phyloP scores from a whole-genome alignment of 768 basidiomycete genomes.

The Suillus discolor region DNA sequence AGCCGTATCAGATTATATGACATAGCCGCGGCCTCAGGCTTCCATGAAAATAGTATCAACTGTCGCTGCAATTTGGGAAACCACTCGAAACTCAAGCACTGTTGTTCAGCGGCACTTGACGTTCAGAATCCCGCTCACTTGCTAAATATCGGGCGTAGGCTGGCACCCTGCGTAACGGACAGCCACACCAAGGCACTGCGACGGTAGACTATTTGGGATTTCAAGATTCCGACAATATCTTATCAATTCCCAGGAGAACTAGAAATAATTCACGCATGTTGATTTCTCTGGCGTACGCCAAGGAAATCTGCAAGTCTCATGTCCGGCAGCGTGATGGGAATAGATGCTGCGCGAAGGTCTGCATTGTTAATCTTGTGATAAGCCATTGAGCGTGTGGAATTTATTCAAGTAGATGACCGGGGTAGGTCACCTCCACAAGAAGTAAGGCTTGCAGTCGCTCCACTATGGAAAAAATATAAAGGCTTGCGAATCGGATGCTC shows the following conservation, averaged over 20 bases:
- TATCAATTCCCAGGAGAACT: constrained; percentile 3
- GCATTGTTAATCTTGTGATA: not conserved
- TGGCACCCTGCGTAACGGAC: not conserved
- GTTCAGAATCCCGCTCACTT: not conserved
- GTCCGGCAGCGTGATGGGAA: not conserved
- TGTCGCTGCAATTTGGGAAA: not conserved
- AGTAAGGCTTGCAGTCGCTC: not conserved
- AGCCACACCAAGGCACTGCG: not conserved
- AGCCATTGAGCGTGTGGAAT: not conserved
- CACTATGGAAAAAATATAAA: constrained; percentile 6
- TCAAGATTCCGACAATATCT: not conserved
- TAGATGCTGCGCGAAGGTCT: not conserved
- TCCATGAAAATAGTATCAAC: not conserved
- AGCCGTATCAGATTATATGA: not conserved
- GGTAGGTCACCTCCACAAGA: not conserved
- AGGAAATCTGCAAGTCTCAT: not conserved
- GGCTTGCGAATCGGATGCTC: not conserved
- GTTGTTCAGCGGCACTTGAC: not conserved
- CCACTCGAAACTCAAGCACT: not conserved
- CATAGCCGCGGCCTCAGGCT: not conserved
- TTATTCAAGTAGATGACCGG: constrained; percentile 1
- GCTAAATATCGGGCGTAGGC: not conserved
- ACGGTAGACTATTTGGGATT: not conserved
- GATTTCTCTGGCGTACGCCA: not conserved
- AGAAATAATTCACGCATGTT: not conserved